Conservation (phyloP, 2,329 filamentous ascomycete species). For the Colletotrichum orchidophilum region DNA sequence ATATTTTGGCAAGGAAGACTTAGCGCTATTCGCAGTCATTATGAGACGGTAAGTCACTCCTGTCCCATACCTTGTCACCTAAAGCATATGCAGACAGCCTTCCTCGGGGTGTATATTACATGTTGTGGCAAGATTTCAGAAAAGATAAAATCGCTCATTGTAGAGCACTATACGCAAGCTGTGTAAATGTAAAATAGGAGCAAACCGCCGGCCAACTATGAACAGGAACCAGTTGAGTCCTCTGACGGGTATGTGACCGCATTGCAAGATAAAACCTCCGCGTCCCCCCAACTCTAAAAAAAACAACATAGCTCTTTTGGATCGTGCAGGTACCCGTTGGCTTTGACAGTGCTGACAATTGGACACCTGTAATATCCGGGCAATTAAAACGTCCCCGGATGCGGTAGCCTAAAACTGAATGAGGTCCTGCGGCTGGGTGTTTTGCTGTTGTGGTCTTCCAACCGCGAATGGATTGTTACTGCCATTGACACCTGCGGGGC, state of each 20-base stretch:
- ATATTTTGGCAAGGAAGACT: background rate
- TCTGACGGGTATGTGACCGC: slow-evolving; percentile 1
- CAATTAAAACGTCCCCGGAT: background rate
- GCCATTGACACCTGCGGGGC: slow-evolving; percentile 65
- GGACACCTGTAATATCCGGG: background rate
- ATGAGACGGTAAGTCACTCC: background rate
- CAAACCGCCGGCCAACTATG: slow-evolving; percentile 14
- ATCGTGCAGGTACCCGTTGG: background rate
- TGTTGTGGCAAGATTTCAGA: background rate
- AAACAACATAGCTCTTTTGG: background rate
- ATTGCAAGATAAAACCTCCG: background rate
- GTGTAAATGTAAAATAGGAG: slow-evolving; percentile 12
- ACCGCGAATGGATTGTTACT: slow-evolving; percentile 69
- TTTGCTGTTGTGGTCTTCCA: slow-evolving; percentile 58
- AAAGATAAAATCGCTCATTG: background rate
- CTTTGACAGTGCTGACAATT: slow-evolving; percentile 6
- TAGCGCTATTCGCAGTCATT: background rate
- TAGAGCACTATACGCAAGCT: slow-evolving; percentile 16
- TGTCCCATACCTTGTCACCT: background rate
- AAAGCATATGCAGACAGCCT: background rate
- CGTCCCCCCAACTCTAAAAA: background rate
- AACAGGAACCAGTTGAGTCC: slow-evolving; percentile 16
- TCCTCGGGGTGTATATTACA: too few species aligned
- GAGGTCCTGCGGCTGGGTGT: slow-evolving; percentile 63
- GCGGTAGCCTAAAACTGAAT: slow-evolving; percentile 65